phyloP scores from a whole-genome alignment of 805 yeast genomes.

The Candida easanensis region DNA sequence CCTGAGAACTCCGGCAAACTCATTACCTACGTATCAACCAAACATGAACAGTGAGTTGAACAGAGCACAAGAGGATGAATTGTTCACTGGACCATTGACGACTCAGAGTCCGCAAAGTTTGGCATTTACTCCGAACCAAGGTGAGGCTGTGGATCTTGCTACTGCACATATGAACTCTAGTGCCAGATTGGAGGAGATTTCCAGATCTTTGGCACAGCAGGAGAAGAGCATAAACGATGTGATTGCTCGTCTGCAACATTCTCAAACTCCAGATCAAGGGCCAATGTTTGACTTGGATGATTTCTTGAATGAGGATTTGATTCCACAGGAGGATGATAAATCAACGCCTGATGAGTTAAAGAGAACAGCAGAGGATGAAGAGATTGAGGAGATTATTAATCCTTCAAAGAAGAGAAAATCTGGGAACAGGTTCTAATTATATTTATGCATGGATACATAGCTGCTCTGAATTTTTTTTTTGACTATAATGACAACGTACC shows the following conservation, averaged over 20 bases:
- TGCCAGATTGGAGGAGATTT: conserved; percentile 19
- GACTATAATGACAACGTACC: too few species aligned
- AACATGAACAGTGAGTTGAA: not conserved
- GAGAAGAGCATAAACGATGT: conserved; percentile 27
- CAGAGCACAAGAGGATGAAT: conserved; percentile 4
- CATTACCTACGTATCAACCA: not conserved
- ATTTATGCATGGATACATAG: too few species aligned
- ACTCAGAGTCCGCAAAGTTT: not conserved
- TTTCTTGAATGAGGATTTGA: conserved; percentile 20
- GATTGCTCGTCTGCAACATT: conserved; percentile 19
- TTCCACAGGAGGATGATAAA: conserved; percentile 1
- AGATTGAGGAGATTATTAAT: conserved; percentile 11
- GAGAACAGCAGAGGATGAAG: conserved; percentile 32
- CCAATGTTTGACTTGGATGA: conserved; percentile 25
- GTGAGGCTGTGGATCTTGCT: not conserved
- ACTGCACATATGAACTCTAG: conserved; percentile 1
- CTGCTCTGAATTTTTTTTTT: too few species aligned
- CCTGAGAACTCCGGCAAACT: conserved; percentile 16
- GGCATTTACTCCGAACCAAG: not conserved
- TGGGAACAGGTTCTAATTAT: not conserved
- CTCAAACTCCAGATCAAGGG: conserved; percentile 13
- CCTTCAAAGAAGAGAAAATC: conserved; percentile 14
- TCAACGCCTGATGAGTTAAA: conserved; percentile 56
- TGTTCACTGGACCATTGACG: not conserved
- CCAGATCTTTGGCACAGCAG: conserved; percentile 26